A percentile compares a stretch with the other conserved stretches of the same genome.
Evolutionary conservation across 208 protist species (phyloP).

Genomic region (Wallacemonas rigidus): DNA sequence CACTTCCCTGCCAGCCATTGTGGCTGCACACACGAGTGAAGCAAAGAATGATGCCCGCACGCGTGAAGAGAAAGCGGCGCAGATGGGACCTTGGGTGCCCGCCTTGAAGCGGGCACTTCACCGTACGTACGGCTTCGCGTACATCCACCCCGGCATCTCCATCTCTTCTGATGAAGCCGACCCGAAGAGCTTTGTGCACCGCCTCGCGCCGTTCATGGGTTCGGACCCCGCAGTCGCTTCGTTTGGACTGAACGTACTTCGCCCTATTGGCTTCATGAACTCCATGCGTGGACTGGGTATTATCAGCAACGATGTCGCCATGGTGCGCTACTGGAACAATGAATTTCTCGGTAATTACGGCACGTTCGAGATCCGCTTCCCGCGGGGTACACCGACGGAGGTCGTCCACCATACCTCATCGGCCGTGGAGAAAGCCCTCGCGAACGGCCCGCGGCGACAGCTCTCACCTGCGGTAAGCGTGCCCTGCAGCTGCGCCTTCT

Average conservation of each 20-base stretch:
- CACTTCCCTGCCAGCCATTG: slow-evolving; percentile 28
- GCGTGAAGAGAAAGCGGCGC: background rate
- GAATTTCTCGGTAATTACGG: slow-evolving; percentile 87
- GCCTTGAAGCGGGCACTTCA: slow-evolving; percentile 85
- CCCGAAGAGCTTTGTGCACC: slow-evolving; percentile 85
- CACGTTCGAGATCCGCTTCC: slow-evolving; percentile 82
- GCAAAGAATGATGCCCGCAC: background rate
- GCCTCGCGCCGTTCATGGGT: slow-evolving; percentile 53
- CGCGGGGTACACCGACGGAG: slow-evolving; percentile 52
- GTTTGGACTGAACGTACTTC: slow-evolving; percentile 81
- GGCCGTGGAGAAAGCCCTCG: slow-evolving; percentile 36
- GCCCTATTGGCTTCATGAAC: slow-evolving; percentile 78
- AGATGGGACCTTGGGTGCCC: slow-evolving; percentile 55
- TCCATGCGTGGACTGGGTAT: slow-evolving; percentile 78
- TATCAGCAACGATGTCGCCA: slow-evolving; percentile 82
- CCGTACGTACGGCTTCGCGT: slow-evolving; percentile 72
- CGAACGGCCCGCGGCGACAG: slow-evolving; percentile 36
- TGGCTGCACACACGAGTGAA: slow-evolving; percentile 7
- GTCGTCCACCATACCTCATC: slow-evolving; percentile 39
- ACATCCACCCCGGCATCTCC: slow-evolving; percentile 63
- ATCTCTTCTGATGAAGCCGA: slow-evolving; percentile 73
- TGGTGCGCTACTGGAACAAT: slow-evolving; percentile 91
- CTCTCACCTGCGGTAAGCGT: slow-evolving; percentile 36
- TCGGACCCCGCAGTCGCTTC: slow-evolving; percentile 19
- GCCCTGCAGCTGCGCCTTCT: slow-evolving; percentile 54